Percentiles rank a stretch among this genome's conserved stretches.
These are phyloP conservation scores for Paecilomyces sp. DNA, from an alignment of 2,329 filamentous ascomycete genomes.

Conservation along the genomic window DNA sequence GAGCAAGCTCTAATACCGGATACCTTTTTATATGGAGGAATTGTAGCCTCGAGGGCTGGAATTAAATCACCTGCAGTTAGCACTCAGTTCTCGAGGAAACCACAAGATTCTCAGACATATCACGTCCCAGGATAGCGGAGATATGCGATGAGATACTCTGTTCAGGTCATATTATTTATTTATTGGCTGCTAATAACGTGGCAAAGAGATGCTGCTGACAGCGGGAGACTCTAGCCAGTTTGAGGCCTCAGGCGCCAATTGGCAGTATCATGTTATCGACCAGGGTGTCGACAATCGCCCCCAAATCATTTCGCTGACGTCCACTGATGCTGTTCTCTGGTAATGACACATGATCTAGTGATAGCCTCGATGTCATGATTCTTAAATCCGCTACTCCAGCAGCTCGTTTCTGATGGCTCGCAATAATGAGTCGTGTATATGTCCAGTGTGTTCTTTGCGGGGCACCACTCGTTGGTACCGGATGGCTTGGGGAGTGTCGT, in stretches of 20 bases:
- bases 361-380: neutral
- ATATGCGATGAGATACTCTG: too few relatives aligned
- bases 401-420: neutral
- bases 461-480: neutral
- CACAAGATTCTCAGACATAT: too few relatives aligned
- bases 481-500: neutral
- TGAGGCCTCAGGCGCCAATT: neutral
- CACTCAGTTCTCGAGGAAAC: too few relatives aligned
- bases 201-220: too few relatives aligned
- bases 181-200: too few relatives aligned
- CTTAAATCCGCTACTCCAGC: neutral
- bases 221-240: neutral
- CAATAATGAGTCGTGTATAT: neutral
- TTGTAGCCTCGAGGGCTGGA: too few relatives aligned
- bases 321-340: neutral
- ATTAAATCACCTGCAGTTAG: too few relatives aligned
- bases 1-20: too few relatives aligned
- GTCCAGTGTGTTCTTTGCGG: neutral
- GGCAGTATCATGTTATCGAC: neutral
- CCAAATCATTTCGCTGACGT: neutral
- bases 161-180: too few relatives aligned
- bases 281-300: neutral
- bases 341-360: neutral
- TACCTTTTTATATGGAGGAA: too few relatives aligned
- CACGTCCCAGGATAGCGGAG: too few relatives aligned